A percentile compares a stretch with the other conserved stretches of the same genome.
These are phyloP conservation scores for Calophaca sinica DNA, from an alignment of 306 rosid species.

Conservation along the genomic window DNA sequence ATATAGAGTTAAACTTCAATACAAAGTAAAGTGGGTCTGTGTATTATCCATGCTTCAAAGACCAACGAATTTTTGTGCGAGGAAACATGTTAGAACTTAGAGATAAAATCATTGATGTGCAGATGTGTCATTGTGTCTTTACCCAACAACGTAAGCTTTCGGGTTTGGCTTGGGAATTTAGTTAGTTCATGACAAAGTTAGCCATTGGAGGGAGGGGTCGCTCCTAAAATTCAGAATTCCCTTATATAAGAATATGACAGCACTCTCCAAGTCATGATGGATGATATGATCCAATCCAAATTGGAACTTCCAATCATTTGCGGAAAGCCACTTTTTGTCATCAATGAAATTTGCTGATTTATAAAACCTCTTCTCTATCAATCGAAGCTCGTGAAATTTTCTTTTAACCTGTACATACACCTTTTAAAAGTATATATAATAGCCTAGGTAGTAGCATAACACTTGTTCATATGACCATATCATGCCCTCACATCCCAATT, in stretches of 20 bases:
- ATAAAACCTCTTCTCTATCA: neutral
- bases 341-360: conserved; percentile 4
- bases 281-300: neutral
- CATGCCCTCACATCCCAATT: conserved; percentile 10
- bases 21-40: neutral
- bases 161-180: neutral
- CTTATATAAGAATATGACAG: neutral
- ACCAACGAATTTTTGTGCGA: neutral
- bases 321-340: conserved; percentile 8
- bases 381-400: neutral
- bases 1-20: neutral
- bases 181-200: neutral
- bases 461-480: conserved; percentile 9
- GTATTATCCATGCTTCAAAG: conserved; percentile 9
- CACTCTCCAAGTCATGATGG: neutral
- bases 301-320: neutral
- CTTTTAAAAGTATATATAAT: neutral
- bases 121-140: neutral
- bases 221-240: neutral
- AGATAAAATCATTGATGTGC: neutral
- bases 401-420: neutral
- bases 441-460: conserved; percentile 5
- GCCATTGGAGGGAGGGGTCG: neutral
- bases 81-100: neutral
- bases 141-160: neutral